phyloP scores from a whole-genome alignment of 495 filamentous ascomycete species.

The Podospora didyma region DNA sequence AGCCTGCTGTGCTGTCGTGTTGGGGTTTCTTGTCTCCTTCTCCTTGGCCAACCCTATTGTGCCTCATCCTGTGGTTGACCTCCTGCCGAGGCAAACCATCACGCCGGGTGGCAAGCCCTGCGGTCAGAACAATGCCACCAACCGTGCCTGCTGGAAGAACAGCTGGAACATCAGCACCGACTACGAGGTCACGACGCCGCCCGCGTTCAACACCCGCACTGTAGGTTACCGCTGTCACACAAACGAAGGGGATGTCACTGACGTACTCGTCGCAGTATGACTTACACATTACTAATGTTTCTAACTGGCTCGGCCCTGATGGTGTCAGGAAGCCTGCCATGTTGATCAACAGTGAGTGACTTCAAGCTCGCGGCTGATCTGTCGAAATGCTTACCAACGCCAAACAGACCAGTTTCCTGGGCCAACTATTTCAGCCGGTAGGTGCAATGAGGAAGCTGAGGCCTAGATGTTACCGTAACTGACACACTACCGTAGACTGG shows the following conservation, averaged over 20 bases:
- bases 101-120: slow-evolving; percentile 24
- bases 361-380: not conserved
- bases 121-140: slow-evolving; percentile 29
- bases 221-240: slow-evolving; percentile 26
- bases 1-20: slow-evolving; percentile 8
- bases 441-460: not conserved
- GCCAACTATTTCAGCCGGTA: slow-evolving; percentile 20
- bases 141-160: slow-evolving; percentile 31
- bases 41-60: slow-evolving; percentile 2
- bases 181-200: slow-evolving; percentile 25
- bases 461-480: no score
- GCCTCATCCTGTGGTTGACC: slow-evolving; percentile 5
- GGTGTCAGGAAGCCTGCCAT: slow-evolving; percentile 38
- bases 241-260: not conserved
- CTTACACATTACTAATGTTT: slow-evolving; percentile 32
- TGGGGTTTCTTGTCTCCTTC: not conserved
- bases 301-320: slow-evolving; percentile 42
- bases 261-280: slow-evolving; percentile 21
- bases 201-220: slow-evolving; percentile 21
- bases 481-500: slow-evolving; percentile 46
- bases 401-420: slow-evolving; percentile 19
- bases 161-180: slow-evolving; percentile 32
- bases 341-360: slow-evolving; percentile 36
- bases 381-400: not conserved
- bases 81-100: slow-evolving; percentile 22